phyloP scores from a whole-genome alignment of 495 filamentous ascomycete species.

The Apodospora peruviana region DNA sequence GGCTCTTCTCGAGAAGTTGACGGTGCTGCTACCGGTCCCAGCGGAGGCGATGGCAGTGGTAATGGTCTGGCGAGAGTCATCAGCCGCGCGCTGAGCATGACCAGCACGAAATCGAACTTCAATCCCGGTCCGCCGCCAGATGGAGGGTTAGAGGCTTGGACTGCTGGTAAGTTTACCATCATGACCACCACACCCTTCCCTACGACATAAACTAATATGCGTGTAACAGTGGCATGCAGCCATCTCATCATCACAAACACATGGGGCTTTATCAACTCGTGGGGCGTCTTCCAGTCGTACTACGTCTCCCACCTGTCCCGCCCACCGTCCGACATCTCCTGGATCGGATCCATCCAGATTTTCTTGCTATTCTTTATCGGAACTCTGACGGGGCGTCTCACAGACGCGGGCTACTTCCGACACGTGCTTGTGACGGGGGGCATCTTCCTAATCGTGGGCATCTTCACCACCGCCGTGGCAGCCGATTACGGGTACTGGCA shows the following conservation, averaged over 20 bases:
- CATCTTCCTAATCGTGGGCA: constrained; percentile 54
- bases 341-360: constrained; percentile 70
- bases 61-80: constrained; percentile 20
- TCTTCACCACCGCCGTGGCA: constrained; percentile 64
- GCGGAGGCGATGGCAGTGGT: not conserved
- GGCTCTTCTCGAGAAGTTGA: no score
- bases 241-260: constrained; percentile 46
- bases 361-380: constrained; percentile 71
- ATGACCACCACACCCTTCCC: not conserved
- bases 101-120: constrained; percentile 33
- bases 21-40: no score
- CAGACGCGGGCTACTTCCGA: constrained; percentile 59
- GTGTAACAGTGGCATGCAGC: constrained; percentile 28
- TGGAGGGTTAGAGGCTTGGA: constrained; percentile 46
- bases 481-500: constrained; percentile 58
- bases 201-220: not conserved
- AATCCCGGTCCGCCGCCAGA: constrained; percentile 49
- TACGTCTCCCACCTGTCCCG: constrained; percentile 51
- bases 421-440: constrained; percentile 26
- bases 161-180: constrained; percentile 27
- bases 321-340: constrained; percentile 63
- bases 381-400: constrained; percentile 59
- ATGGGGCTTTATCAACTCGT: constrained; percentile 57
- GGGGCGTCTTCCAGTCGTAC: constrained; percentile 77
- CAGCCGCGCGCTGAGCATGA: constrained; percentile 29